Conservation (phyloP, 2,329 filamentous ascomycete genomes). For the Bipolaris gigantea region DNA sequence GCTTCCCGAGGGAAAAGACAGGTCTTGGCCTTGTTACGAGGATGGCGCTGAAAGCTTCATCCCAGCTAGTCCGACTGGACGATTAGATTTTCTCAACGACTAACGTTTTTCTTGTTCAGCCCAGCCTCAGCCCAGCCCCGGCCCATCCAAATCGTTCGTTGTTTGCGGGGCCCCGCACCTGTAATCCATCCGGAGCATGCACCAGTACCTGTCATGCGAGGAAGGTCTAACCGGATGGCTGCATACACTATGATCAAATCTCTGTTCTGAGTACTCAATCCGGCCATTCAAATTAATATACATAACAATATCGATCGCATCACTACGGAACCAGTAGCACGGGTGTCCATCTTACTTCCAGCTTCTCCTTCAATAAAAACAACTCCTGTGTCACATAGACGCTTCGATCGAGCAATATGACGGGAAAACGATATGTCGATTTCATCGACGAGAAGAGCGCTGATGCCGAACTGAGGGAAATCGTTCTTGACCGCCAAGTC, state of each 20-base stretch:
- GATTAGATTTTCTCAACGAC: not conserved
- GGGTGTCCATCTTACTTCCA: not conserved
- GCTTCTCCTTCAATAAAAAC: not conserved
- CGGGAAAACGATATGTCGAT: slow-evolving; percentile 7
- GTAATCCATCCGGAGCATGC: slow-evolving; percentile 6
- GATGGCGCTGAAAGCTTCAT: not conserved
- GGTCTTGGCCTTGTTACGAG: not conserved
- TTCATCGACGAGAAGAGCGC: slow-evolving; percentile 17
- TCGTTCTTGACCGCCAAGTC: slow-evolving; percentile 7
- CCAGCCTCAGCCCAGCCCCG: slow-evolving; percentile 3
- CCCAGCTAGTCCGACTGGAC: not conserved
- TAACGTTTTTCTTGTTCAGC: slow-evolving; percentile 2
- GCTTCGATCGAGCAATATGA: slow-evolving; percentile 7
- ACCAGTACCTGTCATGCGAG: not conserved
- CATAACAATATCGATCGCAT: not conserved
- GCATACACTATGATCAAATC: not conserved
- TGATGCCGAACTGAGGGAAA: slow-evolving; percentile 23
- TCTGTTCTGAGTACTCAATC: not conserved
- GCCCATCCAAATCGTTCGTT: slow-evolving; percentile 12
- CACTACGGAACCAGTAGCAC: not conserved
- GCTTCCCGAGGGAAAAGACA: slow-evolving; percentile 2
- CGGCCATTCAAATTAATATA: not conserved
- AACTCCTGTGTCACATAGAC: not conserved
- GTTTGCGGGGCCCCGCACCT: slow-evolving; percentile 23
- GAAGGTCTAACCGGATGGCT: not conserved